These are phyloP conservation scores for Aspergillus ostianus DNA, from an alignment of 495 filamentous ascomycete genomes.

Conservation along the genomic window DNA sequence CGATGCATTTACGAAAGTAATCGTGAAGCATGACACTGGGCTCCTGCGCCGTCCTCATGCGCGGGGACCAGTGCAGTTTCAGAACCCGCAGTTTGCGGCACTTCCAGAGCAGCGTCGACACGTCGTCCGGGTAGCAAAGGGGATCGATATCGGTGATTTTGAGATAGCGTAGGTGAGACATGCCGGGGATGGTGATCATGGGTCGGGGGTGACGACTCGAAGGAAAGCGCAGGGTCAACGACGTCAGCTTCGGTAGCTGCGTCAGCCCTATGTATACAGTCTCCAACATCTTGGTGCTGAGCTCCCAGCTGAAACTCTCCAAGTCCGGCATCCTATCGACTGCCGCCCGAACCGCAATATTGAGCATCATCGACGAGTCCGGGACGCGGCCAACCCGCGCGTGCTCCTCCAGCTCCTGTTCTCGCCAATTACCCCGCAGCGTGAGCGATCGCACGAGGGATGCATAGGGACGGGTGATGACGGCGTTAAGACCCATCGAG, in stretches of 20 bases:
- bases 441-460: conserved; percentile 52
- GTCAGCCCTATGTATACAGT: conserved; percentile 56
- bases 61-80: conserved; percentile 59
- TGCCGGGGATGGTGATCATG: conserved; percentile 54
- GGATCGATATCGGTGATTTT: conserved; percentile 61
- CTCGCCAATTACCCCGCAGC: conserved; percentile 58
- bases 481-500: conserved; percentile 59
- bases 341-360: conserved; percentile 56
- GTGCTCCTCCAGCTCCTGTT: conserved; percentile 56
- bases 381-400: conserved; percentile 57
- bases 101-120: conserved; percentile 53
- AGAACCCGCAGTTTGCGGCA: conserved; percentile 54
- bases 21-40: conserved; percentile 52
- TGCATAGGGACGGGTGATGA: conserved; percentile 55
- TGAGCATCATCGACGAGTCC: conserved; percentile 64
- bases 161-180: conserved; percentile 53
- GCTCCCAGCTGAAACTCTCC: conserved; percentile 60
- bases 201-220: conserved; percentile 57
- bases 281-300: conserved; percentile 61
- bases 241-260: conserved; percentile 47
- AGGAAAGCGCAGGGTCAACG: conserved; percentile 55
- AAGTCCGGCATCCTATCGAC: conserved; percentile 58
- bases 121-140: conserved; percentile 63
- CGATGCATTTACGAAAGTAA: conserved; percentile 55
- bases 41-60: conserved; percentile 59